Conservation (phyloP, 805 yeast genomes). For the Pichia kluyveri region DNA sequence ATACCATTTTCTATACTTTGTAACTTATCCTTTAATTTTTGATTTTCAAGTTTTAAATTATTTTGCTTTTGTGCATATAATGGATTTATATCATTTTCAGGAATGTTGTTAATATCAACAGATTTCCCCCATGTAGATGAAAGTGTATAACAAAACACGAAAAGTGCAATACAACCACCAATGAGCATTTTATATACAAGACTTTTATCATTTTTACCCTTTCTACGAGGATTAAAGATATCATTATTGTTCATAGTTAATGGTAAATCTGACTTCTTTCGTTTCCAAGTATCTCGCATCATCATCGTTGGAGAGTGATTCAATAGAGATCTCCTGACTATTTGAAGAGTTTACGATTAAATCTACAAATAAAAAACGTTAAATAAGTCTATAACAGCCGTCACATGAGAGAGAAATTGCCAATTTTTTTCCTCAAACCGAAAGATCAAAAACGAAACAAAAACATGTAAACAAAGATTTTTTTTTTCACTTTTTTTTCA, state of each 20-base stretch:
- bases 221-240: background rate
- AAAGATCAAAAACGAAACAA: too few relatives aligned
- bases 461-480: background rate
- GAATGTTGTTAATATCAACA: background rate
- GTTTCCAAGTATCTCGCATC: conserved; percentile 8
- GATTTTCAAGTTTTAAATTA: background rate
- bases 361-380: too few relatives aligned
- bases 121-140: background rate
- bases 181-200: background rate
- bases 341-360: too few relatives aligned
- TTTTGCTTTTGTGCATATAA: background rate
- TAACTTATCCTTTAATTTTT: background rate
- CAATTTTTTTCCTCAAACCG: background rate
- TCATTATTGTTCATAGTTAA: background rate
- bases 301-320: background rate
- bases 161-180: background rate
- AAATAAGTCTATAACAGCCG: too few relatives aligned
- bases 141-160: background rate
- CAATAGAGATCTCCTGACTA: too few relatives aligned
- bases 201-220: background rate
- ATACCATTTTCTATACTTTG: background rate
- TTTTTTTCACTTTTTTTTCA: background rate
- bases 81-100: background rate
- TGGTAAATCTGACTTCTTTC: conserved; percentile 5
- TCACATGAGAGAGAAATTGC: background rate